Base-by-base conservation (phyloP, 768 basidiomycete genomes). In the Mycena leptocephala region DNA sequence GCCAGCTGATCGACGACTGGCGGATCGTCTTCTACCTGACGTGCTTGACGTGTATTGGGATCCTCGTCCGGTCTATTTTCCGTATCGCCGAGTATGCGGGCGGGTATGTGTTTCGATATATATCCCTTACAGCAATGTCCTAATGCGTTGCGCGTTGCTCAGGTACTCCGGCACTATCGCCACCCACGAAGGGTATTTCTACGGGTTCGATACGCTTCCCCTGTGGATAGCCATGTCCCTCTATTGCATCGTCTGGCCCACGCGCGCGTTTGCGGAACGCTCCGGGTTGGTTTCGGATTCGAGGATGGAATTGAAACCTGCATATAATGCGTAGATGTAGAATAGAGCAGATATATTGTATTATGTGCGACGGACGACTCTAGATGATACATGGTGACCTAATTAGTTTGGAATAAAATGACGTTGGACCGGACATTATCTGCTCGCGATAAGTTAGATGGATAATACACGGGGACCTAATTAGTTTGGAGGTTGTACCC, bases 121-220 rank as follows among this genome's bases (percentile, higher is more conserved):
- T 35, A 10, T 41, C 7, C 10, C 18, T 53, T 18, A 10, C 1
- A 3, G 33, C 46, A 46, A 46, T 28, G 48, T 18, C 8, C 48
- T 67, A 5, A 63, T 18, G n/a, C 22, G 33, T 9, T 41, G 18
- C 37, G n/a, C 22, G 33, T 9, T 41, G 18, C 37, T 24, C n/a
- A 79, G 72, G 20, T 65, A 70, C 80, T 35, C 70, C 22, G 89
- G 90, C 6, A 81, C 82, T 39, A 84, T 93, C 35, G 82, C 86
- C 7, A 87, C 85, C 14, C 86, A 85, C 30, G 92, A 92, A 79
- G 83, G 75, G 22, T 90, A 83, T 80, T 91, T 93, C 79, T 93
- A 91, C 81, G 83, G 79, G 1, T 84, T 92, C 39, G 92, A 93
- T 80, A 83, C 90, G 9, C 82, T 91, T 7, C 91, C 91, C 22